These are phyloP conservation scores for Blastobotrys terrestris DNA, from an alignment of 805 yeast genomes.

Conservation along the genomic window DNA sequence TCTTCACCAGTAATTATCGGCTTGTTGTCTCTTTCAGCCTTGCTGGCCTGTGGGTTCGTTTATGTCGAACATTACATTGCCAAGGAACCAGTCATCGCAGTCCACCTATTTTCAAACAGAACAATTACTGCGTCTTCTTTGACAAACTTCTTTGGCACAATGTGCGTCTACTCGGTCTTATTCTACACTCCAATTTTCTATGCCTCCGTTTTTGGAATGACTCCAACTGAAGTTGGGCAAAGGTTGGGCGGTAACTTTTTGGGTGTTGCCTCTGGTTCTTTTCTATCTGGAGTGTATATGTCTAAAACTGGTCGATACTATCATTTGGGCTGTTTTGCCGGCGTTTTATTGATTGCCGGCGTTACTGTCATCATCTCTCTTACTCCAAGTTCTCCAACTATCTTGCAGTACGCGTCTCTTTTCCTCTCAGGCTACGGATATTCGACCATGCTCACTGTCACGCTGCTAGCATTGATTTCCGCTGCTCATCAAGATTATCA, in stretches of 20 bases:
- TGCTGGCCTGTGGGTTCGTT: slow-evolving; percentile 37
- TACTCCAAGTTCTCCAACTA: slow-evolving; percentile 21
- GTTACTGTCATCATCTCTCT: slow-evolving; percentile 31
- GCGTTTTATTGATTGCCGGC: slow-evolving; percentile 45
- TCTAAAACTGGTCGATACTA: slow-evolving; percentile 60
- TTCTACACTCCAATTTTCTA: slow-evolving; percentile 69
- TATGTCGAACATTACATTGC: slow-evolving; percentile 48
- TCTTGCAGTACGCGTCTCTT: slow-evolving; percentile 39
- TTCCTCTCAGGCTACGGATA: slow-evolving; percentile 59
- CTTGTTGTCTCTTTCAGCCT: slow-evolving; percentile 32
- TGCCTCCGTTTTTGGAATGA: slow-evolving; percentile 45
- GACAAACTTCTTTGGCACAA: slow-evolving; percentile 64
- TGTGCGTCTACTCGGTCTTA: slow-evolving; percentile 56
- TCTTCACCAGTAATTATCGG: slow-evolving; percentile 37
- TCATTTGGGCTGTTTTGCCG: slow-evolving; percentile 38
- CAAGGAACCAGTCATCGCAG: slow-evolving; percentile 62
- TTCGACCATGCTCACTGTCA: slow-evolving; percentile 61
- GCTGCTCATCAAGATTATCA: slow-evolving; percentile 64
- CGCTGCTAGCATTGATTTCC: slow-evolving; percentile 68
- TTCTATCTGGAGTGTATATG: slow-evolving; percentile 63
- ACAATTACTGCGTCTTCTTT: slow-evolving; percentile 62
- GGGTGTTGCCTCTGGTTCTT: slow-evolving; percentile 62
- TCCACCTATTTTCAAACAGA: slow-evolving; percentile 48
- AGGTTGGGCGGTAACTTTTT: slow-evolving; percentile 50
- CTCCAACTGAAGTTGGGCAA: slow-evolving; percentile 53